phyloP scores from a whole-genome alignment of 108 stramenopile genomes.

The Discostella stelligeroides region DNA sequence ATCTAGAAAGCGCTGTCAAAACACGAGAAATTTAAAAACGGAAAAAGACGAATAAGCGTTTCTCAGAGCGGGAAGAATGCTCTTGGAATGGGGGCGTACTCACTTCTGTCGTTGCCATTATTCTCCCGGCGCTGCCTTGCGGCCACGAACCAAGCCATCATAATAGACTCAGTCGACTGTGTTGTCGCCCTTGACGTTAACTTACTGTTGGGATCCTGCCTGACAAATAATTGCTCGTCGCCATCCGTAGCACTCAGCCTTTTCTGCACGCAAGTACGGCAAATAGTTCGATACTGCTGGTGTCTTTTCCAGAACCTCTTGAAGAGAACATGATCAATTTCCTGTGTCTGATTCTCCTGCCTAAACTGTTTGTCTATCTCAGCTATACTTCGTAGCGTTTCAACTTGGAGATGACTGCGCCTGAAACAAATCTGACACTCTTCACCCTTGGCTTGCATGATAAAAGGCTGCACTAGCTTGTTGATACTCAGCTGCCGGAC shows the following conservation, averaged over 20 bases:
- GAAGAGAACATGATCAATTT: slow-evolving; percentile 78
- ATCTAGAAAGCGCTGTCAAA: not conserved
- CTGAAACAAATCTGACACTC: slow-evolving; percentile 76
- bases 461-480: slow-evolving; percentile 54
- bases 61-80: too few species aligned
- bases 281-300: slow-evolving; percentile 67
- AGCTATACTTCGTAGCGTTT: slow-evolving; percentile 56
- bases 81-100: too few species aligned
- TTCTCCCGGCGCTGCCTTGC: not conserved
- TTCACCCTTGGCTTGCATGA: slow-evolving; percentile 58
- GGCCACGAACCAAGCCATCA: not conserved
- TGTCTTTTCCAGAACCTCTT: slow-evolving; percentile 71
- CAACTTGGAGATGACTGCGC: slow-evolving; percentile 71
- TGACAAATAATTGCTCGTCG: slow-evolving; percentile 6
- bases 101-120: not conserved
- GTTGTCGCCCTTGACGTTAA: not conserved
- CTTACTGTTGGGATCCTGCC: not conserved
- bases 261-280: slow-evolving; percentile 56
- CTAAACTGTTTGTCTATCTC: slow-evolving; percentile 60
- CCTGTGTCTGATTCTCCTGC: slow-evolving; percentile 49
- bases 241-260: slow-evolving; percentile 26
- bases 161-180: not conserved
- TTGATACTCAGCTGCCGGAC: slow-evolving; percentile 50
- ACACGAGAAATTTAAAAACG: not conserved
- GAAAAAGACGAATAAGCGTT: too few species aligned